Conservation (phyloP, 805 yeast species). For the Cyberlindnera bimundalis region DNA sequence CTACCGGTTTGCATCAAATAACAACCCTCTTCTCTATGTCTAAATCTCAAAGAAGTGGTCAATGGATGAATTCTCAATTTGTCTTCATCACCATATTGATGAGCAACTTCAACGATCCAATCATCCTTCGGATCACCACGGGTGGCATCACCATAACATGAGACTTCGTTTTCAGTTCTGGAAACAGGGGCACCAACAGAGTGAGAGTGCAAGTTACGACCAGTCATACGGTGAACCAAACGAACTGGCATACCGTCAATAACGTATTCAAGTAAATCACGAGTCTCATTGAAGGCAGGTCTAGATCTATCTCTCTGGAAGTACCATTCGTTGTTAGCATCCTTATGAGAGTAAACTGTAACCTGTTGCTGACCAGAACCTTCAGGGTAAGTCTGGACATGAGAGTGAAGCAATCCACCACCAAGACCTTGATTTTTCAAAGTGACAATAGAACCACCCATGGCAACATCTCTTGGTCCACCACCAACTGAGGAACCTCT, state of each 20-base stretch:
- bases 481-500: constrained; percentile 57
- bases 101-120: constrained; percentile 70
- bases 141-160: constrained; percentile 65
- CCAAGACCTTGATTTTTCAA: constrained; percentile 66
- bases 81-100: constrained; percentile 56
- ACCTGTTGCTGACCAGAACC: constrained; percentile 78
- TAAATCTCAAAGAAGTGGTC: constrained; percentile 77
- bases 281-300: constrained; percentile 29
- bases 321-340: constrained; percentile 66
- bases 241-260: constrained; percentile 61
- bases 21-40: constrained; percentile 66
- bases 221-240: constrained; percentile 58
- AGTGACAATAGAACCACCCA: constrained; percentile 47
- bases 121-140: constrained; percentile 73
- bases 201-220: constrained; percentile 71
- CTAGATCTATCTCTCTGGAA: constrained; percentile 57
- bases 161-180: constrained; percentile 70
- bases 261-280: constrained; percentile 30
- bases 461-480: constrained; percentile 65
- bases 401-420: constrained; percentile 75
- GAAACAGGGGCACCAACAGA: constrained; percentile 62
- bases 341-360: constrained; percentile 76
- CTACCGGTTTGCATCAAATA: constrained; percentile 82
- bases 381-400: constrained; percentile 65
- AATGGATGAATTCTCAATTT: constrained; percentile 64